Percentiles rank a stretch among this genome's conserved stretches.
Evolutionary conservation across 1,139 yeast species (phyloP).

Genomic region (Scheffersomyces illinoinensis): DNA sequence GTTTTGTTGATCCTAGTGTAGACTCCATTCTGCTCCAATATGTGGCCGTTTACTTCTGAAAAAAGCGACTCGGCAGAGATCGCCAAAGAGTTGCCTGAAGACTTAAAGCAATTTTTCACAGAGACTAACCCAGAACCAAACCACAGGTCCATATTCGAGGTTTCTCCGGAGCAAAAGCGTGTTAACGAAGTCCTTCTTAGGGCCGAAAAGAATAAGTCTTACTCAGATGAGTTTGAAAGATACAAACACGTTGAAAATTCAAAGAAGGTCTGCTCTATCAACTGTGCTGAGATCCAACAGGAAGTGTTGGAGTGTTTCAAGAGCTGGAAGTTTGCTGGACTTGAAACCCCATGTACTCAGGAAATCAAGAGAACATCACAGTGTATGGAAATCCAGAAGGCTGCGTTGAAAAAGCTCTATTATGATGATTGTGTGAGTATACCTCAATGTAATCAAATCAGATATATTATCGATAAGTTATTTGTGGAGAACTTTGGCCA

Average conservation of each 20-base stretch:
- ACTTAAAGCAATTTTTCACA: constrained; percentile 31
- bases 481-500: constrained; percentile 43
- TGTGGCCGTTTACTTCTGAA: constrained; percentile 1
- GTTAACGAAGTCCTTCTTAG: constrained; percentile 29
- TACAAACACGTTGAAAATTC: constrained; percentile 33
- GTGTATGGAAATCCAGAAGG: constrained; percentile 37
- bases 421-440: constrained; percentile 42
- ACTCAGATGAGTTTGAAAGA: constrained; percentile 30
- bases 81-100: constrained; percentile 32
- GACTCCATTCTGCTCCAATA: neutral
- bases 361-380: constrained; percentile 26
- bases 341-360: constrained; percentile 29
- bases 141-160: constrained; percentile 26
- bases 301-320: constrained; percentile 40
- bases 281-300: constrained; percentile 46
- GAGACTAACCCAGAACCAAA: constrained; percentile 32
- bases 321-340: constrained; percentile 28
- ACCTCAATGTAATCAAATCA: constrained; percentile 41
- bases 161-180: constrained; percentile 26
- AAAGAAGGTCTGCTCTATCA: constrained; percentile 29
- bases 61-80: constrained; percentile 15
- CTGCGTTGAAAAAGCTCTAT: constrained; percentile 35
- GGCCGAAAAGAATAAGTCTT: constrained; percentile 14
- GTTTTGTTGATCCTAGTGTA: neutral
- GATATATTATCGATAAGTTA: constrained; percentile 37